Evolutionary conservation across 2,329 filamentous ascomycete genomes (phyloP).

Genomic region (Knoxdaviesia proteae): DNA sequence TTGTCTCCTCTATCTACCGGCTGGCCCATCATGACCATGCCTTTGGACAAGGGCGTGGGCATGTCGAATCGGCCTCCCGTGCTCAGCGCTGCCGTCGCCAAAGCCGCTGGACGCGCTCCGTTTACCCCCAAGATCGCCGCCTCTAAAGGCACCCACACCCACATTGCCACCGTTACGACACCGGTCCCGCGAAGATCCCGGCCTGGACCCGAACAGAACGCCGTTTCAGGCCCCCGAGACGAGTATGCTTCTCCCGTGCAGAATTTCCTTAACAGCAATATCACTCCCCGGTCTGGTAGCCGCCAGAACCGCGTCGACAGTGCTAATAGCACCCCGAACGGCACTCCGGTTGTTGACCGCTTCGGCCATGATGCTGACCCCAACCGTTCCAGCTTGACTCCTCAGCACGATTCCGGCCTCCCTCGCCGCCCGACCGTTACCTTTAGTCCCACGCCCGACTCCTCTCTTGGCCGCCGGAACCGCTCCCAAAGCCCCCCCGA

Average conservation of each 20-base stretch:
- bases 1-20: no score
- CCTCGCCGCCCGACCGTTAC: conserved; percentile 12
- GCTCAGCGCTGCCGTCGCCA: conserved; percentile 39
- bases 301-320: conserved; percentile 55
- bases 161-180: conserved; percentile 2
- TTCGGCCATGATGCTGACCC: conserved; percentile 4
- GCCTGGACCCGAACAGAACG: no score
- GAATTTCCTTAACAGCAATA: conserved; percentile 40
- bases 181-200: conserved; percentile 11
- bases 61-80: conserved; percentile 45
- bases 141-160: no score
- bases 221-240: conserved; percentile 13
- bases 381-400: conserved; percentile 11
- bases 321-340: conserved; percentile 41
- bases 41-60: conserved; percentile 27
- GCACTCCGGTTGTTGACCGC: conserved; percentile 30
- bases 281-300: conserved; percentile 60
- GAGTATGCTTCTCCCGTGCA: conserved; percentile 30
- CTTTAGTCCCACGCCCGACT: conserved; percentile 19
- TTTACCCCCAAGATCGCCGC: conserved; percentile 31
- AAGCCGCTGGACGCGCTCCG: conserved; percentile 26
- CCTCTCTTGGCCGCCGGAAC: conserved; percentile 7
- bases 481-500: conserved; percentile 13
- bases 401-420: conserved; percentile 1
- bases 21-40: conserved; percentile 10